Base-by-base conservation (phyloP, 2,329 filamentous ascomycete species). In the Hysterium pulicare region DNA sequence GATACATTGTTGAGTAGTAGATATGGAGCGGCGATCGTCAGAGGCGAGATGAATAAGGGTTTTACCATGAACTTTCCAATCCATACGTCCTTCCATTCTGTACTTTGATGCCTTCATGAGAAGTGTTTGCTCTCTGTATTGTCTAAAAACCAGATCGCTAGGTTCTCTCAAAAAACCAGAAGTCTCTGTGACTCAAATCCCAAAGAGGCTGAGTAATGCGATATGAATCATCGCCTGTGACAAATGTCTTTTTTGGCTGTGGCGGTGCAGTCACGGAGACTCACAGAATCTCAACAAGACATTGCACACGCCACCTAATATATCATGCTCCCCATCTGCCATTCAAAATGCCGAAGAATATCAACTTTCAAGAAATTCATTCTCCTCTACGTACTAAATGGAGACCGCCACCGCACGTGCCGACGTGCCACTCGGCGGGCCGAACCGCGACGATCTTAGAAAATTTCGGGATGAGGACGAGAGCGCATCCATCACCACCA, bases 151-250 rank as follows among this genome's bases (percentile, higher is more conserved):
- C n/a, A n/a, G n/a, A n/a, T n/a, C n/a, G n/a, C n/a, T n/a, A n/a
- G n/a, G n/a, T n/a, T n/a, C n/a, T n/a, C n/a, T n/a, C n/a, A n/a
- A n/a, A n/a, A n/a, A n/a, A n/a, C n/a, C n/a, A n/a, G n/a, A n/a
- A n/a, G n/a, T n/a, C n/a, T n/a, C n/a, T n/a, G n/a, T n/a, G n/a
- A n/a, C n/a, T n/a, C n/a, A n/a, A n/a, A n/a, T n/a, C n/a, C n/a
- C n/a, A n/a, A n/a, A n/a, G n/a, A n/a, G n/a, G 32, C 11, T 34
- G 32, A 34, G 32, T 34, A 34, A 34, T 34, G 32, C 32, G 11
- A 4, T n/a, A 38, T 38, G 35, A 38, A 20, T n/a, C 35, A 38
- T 38, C 20, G 5, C 13, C 35, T 24, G 16, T 38, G 35, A 38
- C 35, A 38, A 38, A 38, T 38, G 7, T 11, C n/a, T 15, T 23